These are phyloP conservation scores for Cercospora sesami DNA, from an alignment of 2,329 filamentous ascomycete genomes.

Conservation along the genomic window DNA sequence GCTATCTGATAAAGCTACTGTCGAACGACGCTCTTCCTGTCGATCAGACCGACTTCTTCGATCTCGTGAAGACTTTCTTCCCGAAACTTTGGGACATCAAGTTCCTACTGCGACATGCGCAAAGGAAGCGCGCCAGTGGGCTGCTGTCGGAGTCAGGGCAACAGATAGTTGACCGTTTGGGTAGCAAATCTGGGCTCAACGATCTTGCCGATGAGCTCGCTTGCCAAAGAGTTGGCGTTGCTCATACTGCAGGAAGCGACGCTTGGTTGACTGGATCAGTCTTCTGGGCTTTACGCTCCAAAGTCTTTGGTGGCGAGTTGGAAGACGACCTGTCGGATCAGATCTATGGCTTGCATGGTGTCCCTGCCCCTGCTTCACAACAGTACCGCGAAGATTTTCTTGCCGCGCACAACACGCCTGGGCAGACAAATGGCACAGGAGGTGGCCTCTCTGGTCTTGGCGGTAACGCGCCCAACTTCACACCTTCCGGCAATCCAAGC, in stretches of 20 bases:
- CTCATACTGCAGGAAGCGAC: slow-evolving; percentile 92
- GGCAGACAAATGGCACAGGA: slow-evolving; percentile 29
- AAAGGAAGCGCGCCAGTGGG: slow-evolving; percentile 43
- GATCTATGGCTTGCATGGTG: slow-evolving; percentile 83
- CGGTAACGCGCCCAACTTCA: slow-evolving; percentile 21
- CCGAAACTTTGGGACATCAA: slow-evolving; percentile 94
- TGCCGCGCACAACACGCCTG: slow-evolving; percentile 45
- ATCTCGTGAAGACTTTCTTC: slow-evolving; percentile 88
- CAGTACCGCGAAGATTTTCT: slow-evolving; percentile 44
- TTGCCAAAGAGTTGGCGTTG: slow-evolving; percentile 80
- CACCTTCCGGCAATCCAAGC: slow-evolving; percentile 25
- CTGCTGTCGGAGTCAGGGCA: slow-evolving; percentile 32
- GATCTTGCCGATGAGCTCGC: slow-evolving; percentile 92
- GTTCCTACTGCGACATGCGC: slow-evolving; percentile 88
- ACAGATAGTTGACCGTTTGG: slow-evolving; percentile 74
- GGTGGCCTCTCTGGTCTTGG: slow-evolving; percentile 22
- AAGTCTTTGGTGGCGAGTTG: slow-evolving; percentile 81
- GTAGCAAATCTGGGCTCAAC: slow-evolving; percentile 87
- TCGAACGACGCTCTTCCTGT: slow-evolving; percentile 79
- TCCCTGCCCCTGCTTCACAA: slow-evolving; percentile 58
- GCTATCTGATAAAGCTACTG: slow-evolving; percentile 92
- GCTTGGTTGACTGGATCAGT: slow-evolving; percentile 89
- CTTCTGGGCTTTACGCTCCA: slow-evolving; percentile 88
- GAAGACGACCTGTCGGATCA: slow-evolving; percentile 80
- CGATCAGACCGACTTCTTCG: slow-evolving; percentile 86